Percentiles rank a stretch among this genome's conserved stretches.
Evolutionary conservation across 768 basidiomycete genomes (phyloP).

Genomic region (Galerina sulciceps): DNA sequence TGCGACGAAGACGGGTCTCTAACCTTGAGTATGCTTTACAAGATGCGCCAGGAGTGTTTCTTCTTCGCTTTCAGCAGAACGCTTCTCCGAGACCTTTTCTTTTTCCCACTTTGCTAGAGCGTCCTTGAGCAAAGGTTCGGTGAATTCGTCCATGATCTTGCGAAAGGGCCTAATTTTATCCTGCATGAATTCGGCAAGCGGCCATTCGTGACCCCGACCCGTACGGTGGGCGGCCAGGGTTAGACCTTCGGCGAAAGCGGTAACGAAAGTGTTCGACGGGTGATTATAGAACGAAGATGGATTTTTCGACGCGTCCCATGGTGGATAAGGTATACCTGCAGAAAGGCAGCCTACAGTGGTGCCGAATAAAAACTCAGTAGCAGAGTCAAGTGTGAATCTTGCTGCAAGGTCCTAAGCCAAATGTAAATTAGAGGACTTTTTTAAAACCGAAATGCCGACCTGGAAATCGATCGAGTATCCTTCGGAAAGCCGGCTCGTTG

Average conservation of each 20-base stretch:
- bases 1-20: neutral
- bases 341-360: constrained; percentile 52
- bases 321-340: constrained; percentile 57
- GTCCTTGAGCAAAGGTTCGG: constrained; percentile 51
- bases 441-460: constrained; percentile 27
- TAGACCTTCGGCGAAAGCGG: constrained; percentile 55
- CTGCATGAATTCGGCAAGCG: constrained; percentile 50
- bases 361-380: constrained; percentile 63
- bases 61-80: constrained; percentile 18
- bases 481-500: constrained; percentile 44
- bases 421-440: neutral
- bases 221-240: constrained; percentile 38
- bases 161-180: constrained; percentile 48
- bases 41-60: constrained; percentile 54
- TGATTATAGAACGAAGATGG: constrained; percentile 32
- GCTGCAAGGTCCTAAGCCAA: constrained; percentile 42
- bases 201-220: constrained; percentile 39
- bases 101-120: constrained; percentile 33
- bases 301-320: constrained; percentile 25
- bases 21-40: constrained; percentile 48
- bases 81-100: constrained; percentile 1
- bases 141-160: constrained; percentile 48
- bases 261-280: constrained; percentile 46
- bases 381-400: constrained; percentile 66
- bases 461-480: constrained; percentile 63